Conservation (phyloP, 345 rosid species). For the Brassica nigra region DNA sequence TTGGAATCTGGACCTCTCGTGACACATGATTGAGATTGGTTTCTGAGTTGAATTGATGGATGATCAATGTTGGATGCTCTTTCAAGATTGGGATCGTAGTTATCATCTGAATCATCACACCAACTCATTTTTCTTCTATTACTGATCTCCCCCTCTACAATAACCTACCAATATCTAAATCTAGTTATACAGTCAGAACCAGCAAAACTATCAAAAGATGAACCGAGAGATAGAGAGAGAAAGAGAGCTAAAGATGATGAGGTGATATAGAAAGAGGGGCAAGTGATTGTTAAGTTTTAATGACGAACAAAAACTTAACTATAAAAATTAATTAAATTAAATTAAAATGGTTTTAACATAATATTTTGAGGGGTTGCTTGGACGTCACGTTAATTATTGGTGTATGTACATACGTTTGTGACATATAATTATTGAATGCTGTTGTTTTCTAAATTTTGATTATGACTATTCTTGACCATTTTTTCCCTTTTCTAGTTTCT, state of each 20-base stretch:
- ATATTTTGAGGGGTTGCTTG: slow-evolving; percentile 56
- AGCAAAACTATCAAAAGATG: slow-evolving; percentile 23
- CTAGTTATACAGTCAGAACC: background rate
- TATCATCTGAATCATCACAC: slow-evolving; percentile 56
- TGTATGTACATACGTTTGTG: slow-evolving; percentile 49
- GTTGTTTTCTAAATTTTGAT: slow-evolving; percentile 11
- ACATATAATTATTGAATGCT: slow-evolving; percentile 35
- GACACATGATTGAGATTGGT: slow-evolving; percentile 37
- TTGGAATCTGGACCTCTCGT: slow-evolving; percentile 38
- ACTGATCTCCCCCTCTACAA: slow-evolving; percentile 30
- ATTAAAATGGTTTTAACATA: slow-evolving; percentile 12
- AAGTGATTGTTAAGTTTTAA: slow-evolving; percentile 32
- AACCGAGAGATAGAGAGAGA: background rate
- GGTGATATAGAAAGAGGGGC: slow-evolving; percentile 34
- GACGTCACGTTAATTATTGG: slow-evolving; percentile 65
- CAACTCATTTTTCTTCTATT: slow-evolving; percentile 54
- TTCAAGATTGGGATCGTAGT: slow-evolving; percentile 39
- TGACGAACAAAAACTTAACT: background rate
- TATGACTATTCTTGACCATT: slow-evolving; percentile 31
- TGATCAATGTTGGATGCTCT: slow-evolving; percentile 37
- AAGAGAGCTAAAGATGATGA: slow-evolving; percentile 17
- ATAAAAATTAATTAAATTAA: slow-evolving; percentile 1
- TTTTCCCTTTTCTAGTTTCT: slow-evolving; percentile 7
- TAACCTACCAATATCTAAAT: slow-evolving; percentile 15
- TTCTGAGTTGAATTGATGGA: slow-evolving; percentile 35